Conservation (phyloP, 208 protist genomes). For the Acanthamoeba castellanii region DNA sequence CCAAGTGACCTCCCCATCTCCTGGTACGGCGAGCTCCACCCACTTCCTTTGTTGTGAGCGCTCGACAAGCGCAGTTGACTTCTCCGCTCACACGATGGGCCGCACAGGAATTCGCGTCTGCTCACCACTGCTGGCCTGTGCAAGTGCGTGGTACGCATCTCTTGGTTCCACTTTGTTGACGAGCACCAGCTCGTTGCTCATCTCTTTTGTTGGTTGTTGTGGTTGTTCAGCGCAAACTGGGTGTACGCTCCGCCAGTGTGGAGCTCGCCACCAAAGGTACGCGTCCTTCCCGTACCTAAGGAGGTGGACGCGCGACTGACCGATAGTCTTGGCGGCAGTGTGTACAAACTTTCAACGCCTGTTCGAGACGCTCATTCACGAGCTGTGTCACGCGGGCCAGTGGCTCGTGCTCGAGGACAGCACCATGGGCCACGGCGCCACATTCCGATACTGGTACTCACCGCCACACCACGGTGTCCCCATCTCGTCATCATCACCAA, state of each 20-base stretch:
- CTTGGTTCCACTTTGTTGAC: no score
- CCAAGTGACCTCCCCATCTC: background rate
- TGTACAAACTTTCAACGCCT: background rate
- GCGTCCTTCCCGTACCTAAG: background rate
- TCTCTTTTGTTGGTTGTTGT: no score
- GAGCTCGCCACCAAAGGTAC: background rate
- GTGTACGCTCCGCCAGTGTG: background rate
- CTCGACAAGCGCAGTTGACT: no score
- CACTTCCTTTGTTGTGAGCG: no score
- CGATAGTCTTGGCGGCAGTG: background rate
- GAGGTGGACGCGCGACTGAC: no score
- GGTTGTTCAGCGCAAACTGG: background rate
- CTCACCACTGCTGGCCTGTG: background rate
- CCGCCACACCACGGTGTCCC: no score
- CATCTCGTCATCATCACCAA: no score
- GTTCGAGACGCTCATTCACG: background rate
- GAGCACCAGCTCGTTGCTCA: no score
- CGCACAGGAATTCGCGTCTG: background rate
- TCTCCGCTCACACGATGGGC: no score
- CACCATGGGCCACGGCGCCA: background rate
- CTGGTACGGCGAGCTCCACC: background rate
- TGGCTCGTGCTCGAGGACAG: background rate
- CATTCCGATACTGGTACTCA: background rate
- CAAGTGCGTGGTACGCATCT: background rate
- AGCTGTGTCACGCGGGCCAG: background rate